Evolutionary conservation across 352 stramenopile species (phyloP).

Genomic region (Phytophthora citricola): DNA sequence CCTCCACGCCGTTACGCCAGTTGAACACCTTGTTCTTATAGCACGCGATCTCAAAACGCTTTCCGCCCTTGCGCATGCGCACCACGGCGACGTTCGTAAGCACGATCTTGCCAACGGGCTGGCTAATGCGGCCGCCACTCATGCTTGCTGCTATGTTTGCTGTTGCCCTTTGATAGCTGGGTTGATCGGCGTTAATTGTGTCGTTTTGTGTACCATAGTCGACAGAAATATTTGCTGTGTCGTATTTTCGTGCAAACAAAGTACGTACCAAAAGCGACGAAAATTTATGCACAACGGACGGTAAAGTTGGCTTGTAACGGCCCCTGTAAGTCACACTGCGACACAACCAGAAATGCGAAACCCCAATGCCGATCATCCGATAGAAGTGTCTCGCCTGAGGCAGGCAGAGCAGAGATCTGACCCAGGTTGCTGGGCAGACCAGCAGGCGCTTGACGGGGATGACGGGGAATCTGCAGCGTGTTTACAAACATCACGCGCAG

Average conservation of each 20-base stretch:
- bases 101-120: slow-evolving; percentile 86
- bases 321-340: too few relatives aligned
- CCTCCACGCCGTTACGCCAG: slow-evolving; percentile 98
- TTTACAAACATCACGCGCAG: neutral
- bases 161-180: neutral
- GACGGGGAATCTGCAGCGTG: neutral
- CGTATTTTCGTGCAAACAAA: too few relatives aligned
- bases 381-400: slow-evolving; percentile 1
- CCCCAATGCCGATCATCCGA: too few relatives aligned
- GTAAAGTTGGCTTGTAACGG: too few relatives aligned
- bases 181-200: slow-evolving; percentile 13
- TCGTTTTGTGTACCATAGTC: neutral
- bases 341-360: too few relatives aligned
- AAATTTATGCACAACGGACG: too few relatives aligned
- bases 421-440: neutral
- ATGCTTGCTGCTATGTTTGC: slow-evolving; percentile 28
- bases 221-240: slow-evolving; percentile 4
- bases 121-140: slow-evolving; percentile 74
- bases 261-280: too few relatives aligned
- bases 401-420: neutral
- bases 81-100: slow-evolving; percentile 99
- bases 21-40: slow-evolving; percentile 99
- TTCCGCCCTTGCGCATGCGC: slow-evolving; percentile 93
- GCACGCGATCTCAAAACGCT: slow-evolving; percentile 99
- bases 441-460: neutral